A percentile compares a stretch with the other conserved stretches of the same genome.
These are phyloP conservation scores for Yarrowia sp. DNA, from an alignment of 805 yeast genomes.

Conservation along the genomic window DNA sequence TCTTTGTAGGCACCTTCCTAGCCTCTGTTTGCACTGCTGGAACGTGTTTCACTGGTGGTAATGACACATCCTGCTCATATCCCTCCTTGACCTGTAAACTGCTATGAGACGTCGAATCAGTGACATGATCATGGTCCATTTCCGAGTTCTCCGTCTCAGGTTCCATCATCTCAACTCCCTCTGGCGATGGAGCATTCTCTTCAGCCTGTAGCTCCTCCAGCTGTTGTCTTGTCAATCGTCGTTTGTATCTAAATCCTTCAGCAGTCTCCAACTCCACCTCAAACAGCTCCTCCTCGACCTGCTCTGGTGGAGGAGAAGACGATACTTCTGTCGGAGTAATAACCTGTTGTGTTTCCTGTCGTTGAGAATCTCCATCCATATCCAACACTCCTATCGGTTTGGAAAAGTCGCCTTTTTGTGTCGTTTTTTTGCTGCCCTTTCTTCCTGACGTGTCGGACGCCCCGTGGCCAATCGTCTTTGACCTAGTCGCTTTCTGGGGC, in stretches of 20 bases:
- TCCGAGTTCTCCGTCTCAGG: conserved; percentile 14
- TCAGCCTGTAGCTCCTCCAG: conserved; percentile 17
- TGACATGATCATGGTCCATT: conserved; percentile 1
- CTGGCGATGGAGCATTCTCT: background rate
- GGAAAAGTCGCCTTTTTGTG: background rate
- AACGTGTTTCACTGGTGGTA: background rate
- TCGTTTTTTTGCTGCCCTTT: background rate
- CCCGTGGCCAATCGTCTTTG: background rate
- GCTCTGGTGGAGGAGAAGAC: background rate
- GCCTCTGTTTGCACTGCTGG: background rate
- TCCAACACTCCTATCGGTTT: conserved; percentile 1
- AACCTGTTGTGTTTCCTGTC: conserved; percentile 1
- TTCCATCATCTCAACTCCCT: conserved; percentile 1
- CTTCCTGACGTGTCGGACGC: background rate
- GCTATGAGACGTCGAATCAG: conserved; percentile 4
- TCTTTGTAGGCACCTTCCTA: background rate
- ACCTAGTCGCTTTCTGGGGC: conserved; percentile 5
- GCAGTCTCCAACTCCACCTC: conserved; percentile 24
- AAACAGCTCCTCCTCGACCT: conserved; percentile 7
- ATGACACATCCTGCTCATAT: background rate
- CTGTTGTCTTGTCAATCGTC: background rate
- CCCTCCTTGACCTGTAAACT: background rate
- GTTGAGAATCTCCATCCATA: background rate
- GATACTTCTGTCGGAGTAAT: conserved; percentile 15
- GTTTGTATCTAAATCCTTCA: conserved; percentile 6